Percentiles rank a stretch among this genome's conserved stretches.
Evolutionary conservation across 495 filamentous ascomycete species (phyloP).

Genomic region (Neurospora sp.): DNA sequence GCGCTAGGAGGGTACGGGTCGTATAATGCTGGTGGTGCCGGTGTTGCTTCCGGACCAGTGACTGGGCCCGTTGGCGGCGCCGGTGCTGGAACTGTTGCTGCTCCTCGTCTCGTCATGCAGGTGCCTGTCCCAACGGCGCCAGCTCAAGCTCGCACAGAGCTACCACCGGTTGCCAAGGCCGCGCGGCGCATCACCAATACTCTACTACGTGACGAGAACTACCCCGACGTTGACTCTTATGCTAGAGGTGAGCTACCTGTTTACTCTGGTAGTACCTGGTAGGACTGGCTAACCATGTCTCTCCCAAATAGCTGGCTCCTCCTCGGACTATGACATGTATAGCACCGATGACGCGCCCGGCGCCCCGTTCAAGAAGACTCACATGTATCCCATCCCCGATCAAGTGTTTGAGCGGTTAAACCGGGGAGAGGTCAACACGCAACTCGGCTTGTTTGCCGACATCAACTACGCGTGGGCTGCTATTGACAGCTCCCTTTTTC

Average conservation of each 20-base stretch:
- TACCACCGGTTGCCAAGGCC: constrained; percentile 63
- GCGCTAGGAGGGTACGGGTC: neutral
- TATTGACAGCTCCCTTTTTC: constrained; percentile 89
- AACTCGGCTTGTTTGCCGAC: constrained; percentile 87
- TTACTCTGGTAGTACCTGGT: neutral
- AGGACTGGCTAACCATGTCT: constrained; percentile 1
- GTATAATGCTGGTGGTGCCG: neutral
- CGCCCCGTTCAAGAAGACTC: constrained; percentile 78
- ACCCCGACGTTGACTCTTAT: constrained; percentile 84
- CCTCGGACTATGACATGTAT: constrained; percentile 79
- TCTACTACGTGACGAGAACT: constrained; percentile 63
- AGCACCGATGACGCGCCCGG: constrained; percentile 50
- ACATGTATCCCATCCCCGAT: constrained; percentile 79
- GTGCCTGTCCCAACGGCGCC: constrained; percentile 2
- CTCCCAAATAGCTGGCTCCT: constrained; percentile 51
- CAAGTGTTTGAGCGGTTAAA: constrained; percentile 85
- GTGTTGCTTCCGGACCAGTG: neutral
- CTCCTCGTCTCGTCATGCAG: neutral
- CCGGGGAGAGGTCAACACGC: constrained; percentile 66
- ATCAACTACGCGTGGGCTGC: constrained; percentile 90
- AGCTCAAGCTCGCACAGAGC: constrained; percentile 10
- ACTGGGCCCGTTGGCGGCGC: neutral
- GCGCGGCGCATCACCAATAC: constrained; percentile 75
- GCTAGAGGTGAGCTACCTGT: constrained; percentile 56
- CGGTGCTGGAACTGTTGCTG: neutral